Evolutionary conservation across 169 alveolate species (phyloP).

Genomic region (Eimeria falciformis): DNA sequence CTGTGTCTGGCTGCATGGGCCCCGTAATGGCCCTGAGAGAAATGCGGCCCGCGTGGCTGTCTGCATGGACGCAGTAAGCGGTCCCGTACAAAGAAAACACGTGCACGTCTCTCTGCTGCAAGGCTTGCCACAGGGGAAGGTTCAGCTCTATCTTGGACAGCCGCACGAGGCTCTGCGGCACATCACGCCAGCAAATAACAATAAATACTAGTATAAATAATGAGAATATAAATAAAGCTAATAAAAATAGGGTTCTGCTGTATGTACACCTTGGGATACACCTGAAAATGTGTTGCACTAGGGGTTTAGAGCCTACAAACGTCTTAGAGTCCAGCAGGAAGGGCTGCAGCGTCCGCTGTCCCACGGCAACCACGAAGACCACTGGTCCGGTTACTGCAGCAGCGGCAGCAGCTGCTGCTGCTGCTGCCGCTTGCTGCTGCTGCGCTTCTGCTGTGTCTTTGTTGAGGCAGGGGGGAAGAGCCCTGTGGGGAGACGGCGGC

Average conservation of each 20-base stretch:
- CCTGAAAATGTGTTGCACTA: not conserved
- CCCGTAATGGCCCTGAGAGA: constrained; percentile 46
- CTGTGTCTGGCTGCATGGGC: constrained; percentile 53
- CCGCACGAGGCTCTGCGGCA: constrained; percentile 34
- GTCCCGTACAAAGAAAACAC: not conserved
- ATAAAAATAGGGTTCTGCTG: not conserved
- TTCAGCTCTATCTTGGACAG: constrained; percentile 68
- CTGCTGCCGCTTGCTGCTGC: constrained; percentile 55
- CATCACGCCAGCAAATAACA: not conserved
- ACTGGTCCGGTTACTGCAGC: not conserved
- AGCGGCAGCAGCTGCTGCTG: constrained; percentile 28
- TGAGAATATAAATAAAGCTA: not conserved
- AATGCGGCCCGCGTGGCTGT: constrained; percentile 6
- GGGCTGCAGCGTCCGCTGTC: constrained; percentile 60
- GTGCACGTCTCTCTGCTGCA: constrained; percentile 45
- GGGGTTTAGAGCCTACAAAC: constrained; percentile 1
- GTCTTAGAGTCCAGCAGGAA: constrained; percentile 43
- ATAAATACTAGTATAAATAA: not conserved
- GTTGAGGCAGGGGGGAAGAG: not conserved
- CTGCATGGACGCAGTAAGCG: constrained; percentile 62
- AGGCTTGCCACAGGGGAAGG: constrained; percentile 72
- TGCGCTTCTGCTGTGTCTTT: not conserved
- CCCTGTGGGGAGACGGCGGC: constrained; percentile 26
- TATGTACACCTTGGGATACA: not conserved
- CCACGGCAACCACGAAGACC: constrained; percentile 66